Evolutionary conservation across 75 land plant genomes (phyloP), one percentile per base, ranked within the genome.

Genomic region (Pinus tabuliformis): DNA sequence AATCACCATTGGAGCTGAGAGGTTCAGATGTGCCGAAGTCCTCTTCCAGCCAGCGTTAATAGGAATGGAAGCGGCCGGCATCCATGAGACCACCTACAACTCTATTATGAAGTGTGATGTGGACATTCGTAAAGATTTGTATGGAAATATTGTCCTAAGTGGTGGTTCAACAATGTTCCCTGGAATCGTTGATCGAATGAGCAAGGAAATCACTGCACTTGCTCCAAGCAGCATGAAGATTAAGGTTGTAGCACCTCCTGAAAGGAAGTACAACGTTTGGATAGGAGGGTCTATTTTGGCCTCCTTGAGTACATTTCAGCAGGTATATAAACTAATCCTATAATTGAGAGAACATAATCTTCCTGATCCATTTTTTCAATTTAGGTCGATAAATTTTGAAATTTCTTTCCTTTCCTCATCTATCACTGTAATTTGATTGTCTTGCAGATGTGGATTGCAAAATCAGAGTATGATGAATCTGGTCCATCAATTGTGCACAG

Each of bases 31-130:
- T 72, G 66, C 85, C 9, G 85, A 83, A 72, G 82, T 83, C 13
- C 74, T 81, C 1, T 81, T 84, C 84, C 78, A 84, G 70, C 86
- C 86, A 26, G 77, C 84, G 5, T 64, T 84, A 66, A 77, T 77
- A 21, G 83, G 83, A 6, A 82, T 82, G 83, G 86, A 84, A 74
- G 73, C 86, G 28, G 66, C 80, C 1, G 80, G 81, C 15, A 78
- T 81, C 59, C 82, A 36, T 59, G 21, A 59, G 61, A 59, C 21
- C 21, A 59, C 21, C 61, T n/a, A 18, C 12, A 85, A 42, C 73
- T 81, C 57, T n/a, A 83, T 83, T n/a, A 83, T 83, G 84, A 83
- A 81, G 70, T 83, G 84, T 66, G 84, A 82, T 45, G 83, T 82
- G 30, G 83, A 82, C 62, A 80, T 82, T 57, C 60, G 83, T 56